Evolutionary conservation across 192 early-diverging fungal genomes (phyloP).

Genomic region (Mortierella hygrophila): DNA sequence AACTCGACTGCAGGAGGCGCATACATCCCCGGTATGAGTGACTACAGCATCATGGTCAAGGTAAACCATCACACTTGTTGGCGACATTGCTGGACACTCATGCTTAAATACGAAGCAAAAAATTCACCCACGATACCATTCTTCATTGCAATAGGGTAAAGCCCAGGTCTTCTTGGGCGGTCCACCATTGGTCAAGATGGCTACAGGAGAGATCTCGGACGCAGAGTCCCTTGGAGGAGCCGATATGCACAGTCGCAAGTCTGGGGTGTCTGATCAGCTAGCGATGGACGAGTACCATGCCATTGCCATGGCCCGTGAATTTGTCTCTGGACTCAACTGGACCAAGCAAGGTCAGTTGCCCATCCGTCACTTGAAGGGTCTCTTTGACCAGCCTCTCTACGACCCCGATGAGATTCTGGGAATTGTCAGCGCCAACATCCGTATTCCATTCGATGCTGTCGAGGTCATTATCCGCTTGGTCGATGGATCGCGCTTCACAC

Average conservation of each 20-base stretch:
- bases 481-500: constrained; percentile 73
- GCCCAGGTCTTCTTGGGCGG: constrained; percentile 78
- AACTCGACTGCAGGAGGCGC: constrained; percentile 77
- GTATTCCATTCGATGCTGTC: constrained; percentile 72
- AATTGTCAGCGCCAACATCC: constrained; percentile 75
- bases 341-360: constrained; percentile 64
- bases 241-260: constrained; percentile 77
- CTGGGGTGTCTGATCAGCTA: constrained; percentile 74
- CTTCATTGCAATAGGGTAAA: constrained; percentile 55
- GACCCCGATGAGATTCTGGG: constrained; percentile 72
- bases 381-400: constrained; percentile 71
- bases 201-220: constrained; percentile 74
- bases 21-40: constrained; percentile 74
- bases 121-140: not conserved
- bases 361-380: constrained; percentile 56
- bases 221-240: constrained; percentile 76
- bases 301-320: constrained; percentile 74
- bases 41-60: constrained; percentile 78
- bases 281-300: constrained; percentile 73
- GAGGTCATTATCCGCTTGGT: constrained; percentile 77
- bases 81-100: not conserved
- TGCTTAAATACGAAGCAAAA: not conserved
- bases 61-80: constrained; percentile 14
- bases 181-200: constrained; percentile 77
- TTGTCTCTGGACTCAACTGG: constrained; percentile 70